Base-by-base conservation (phyloP, 2,329 filamentous ascomycete species). In the Chaetothyriales sp. region DNA sequence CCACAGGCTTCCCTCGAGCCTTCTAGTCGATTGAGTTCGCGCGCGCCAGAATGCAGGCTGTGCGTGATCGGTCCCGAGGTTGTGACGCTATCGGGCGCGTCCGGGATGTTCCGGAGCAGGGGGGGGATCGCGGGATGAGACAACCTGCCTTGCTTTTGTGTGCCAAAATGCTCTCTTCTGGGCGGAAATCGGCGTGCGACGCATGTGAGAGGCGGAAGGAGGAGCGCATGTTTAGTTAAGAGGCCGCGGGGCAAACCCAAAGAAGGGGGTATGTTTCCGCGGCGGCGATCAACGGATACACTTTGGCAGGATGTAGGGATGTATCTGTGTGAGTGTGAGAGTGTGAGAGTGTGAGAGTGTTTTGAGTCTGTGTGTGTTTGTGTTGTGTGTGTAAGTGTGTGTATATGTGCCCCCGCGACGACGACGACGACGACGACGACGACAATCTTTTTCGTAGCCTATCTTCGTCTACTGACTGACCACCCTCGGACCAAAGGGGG, bases 1-100 rank as follows among this genome's bases (percentile, higher is more conserved):
- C 86, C 49, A 97, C 90, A 58, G 89, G 86, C 54, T 89, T 80
- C 69, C 59, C 58, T 46, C 71, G 72, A 52, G 72, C 70, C 49
- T 78, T 78, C 62, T 78, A 73, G 65, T 62, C 53, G 52, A 40
- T 62, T 54, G 52, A 40, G 33, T 15, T 15, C 10, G 33, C 33
- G 4, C 33, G 4, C 10, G 10, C 33, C 15, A 40, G 33, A 15
- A 3, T 25, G 10, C 33, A 3, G 43, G 10, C 33, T 2, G 33
- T 40, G 9, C 10, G 33, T 15, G 33, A 15, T n/a, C n/a, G n/a
- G n/a, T n/a, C n/a, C 33, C 33, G 33, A 40, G 33, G 33, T 40
- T 40, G 33, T 15, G 33, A 33, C 15, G 33, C 15, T 40, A 40
- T 40, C 33, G 33, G 9, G 33, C 10, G 10, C 33, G 8, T 15